Base-by-base conservation (phyloP, 2,329 filamentous ascomycete species). In the Aureobasidium namibiae region DNA sequence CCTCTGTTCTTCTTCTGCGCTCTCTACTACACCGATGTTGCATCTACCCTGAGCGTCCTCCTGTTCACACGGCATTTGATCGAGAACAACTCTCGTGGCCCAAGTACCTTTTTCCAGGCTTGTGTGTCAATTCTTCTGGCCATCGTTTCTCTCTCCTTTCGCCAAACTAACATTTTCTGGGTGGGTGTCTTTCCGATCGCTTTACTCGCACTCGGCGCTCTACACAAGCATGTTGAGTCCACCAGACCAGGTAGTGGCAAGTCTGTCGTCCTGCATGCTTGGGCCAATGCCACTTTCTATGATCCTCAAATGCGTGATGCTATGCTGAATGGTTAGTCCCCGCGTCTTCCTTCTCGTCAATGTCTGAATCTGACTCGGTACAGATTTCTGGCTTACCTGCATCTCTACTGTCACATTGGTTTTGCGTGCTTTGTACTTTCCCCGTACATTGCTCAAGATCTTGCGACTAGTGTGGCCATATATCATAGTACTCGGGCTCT, bases 81-180 rank as follows among this genome's bases (percentile, higher is more conserved):
- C 29, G 68, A 53, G 21, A 46, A 24, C 16, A 50, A 63, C 16
- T 56, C 59, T 23, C 38, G 38, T 9, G 52, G 31, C 10, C 38
- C 31, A 5, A 29, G 46, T n/a, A 24, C 62, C 10, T 36, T 63
- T 11, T 31, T 59, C 16, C 60, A 63, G 53, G 52, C 58, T 41
- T 24, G 60, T 36, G 39, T 72, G 9, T 63, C 59, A 26, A 62
- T 89, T 0, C 1, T 78, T 0, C 70, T 87, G 6, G 91, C 91
- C 0, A 63, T 90, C 0, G 63, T 82, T 1, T 80, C 90, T 1
- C 78, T 99, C 21, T 75, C 82, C 2, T 94, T 96, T 77, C 81
- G 94, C 24, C 94, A 99, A 72, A 99, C 94, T 0, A 99, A 99
- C 67, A 88, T 97, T 59, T 96, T 99, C 70, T 99, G 94, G 94